Conservation (phyloP, 2,329 filamentous ascomycete genomes). For the Penicillium hordei region DNA sequence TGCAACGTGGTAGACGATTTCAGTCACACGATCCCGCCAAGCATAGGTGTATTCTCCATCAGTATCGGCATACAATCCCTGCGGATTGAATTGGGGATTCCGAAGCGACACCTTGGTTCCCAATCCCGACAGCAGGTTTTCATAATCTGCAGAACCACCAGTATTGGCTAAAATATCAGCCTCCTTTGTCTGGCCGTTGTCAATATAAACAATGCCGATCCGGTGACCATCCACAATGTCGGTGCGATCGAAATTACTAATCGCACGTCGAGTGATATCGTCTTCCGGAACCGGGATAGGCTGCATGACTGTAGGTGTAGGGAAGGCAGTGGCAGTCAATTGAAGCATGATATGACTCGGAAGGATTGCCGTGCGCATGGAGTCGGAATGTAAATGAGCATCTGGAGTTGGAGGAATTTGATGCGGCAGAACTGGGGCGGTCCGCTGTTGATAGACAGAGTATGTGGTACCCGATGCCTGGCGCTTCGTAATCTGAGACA, state of each 20-base stretch:
- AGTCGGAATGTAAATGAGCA: constrained; percentile 40
- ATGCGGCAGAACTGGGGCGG: constrained; percentile 47
- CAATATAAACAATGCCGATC: constrained; percentile 90
- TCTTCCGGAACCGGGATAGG: constrained; percentile 75
- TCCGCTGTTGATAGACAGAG: constrained; percentile 49
- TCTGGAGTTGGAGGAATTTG: constrained; percentile 44
- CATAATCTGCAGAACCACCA: constrained; percentile 82
- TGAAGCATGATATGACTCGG: constrained; percentile 50
- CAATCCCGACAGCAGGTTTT: constrained; percentile 76
- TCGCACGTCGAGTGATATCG: constrained; percentile 69
- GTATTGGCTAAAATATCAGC: constrained; percentile 83
- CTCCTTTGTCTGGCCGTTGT: constrained; percentile 79
- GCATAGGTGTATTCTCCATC: constrained; percentile 89
- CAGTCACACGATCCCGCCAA: constrained; percentile 92
- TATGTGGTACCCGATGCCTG: constrained; percentile 54
- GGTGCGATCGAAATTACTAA: constrained; percentile 79
- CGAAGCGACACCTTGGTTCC: constrained; percentile 79
- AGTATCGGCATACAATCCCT: constrained; percentile 78
- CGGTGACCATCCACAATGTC: constrained; percentile 94
- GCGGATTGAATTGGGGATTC: constrained; percentile 85
- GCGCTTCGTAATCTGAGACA: constrained; percentile 52
- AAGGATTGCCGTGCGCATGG: constrained; percentile 43
- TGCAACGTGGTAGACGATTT: constrained; percentile 92
- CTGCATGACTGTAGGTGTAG: constrained; percentile 54
- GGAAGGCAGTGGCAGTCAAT: constrained; percentile 45